Percentiles rank a stretch among this genome's conserved stretches.
Evolutionary conservation across 2,329 filamentous ascomycete genomes (phyloP).

Genomic region (Cordyceps militaris): DNA sequence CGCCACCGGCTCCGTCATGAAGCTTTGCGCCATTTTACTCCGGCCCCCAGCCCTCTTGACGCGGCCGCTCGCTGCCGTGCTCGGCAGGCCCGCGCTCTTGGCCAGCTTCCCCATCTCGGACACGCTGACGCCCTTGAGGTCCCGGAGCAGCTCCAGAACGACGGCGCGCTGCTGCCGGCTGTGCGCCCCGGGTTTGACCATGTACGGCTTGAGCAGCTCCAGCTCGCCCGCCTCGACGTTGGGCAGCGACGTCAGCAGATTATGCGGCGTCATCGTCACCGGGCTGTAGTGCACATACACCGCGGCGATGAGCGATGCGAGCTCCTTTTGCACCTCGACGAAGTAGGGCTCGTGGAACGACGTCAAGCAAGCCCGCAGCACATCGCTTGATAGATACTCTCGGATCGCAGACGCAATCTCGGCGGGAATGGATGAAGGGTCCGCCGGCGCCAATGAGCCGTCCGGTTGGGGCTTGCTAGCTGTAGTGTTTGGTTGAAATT

Average conservation of each 20-base stretch:
- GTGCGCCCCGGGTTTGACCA: constrained; percentile 51
- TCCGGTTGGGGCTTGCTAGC: constrained; percentile 18
- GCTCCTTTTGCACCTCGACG: constrained; percentile 88
- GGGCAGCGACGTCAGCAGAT: constrained; percentile 73
- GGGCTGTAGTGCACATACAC: constrained; percentile 73
- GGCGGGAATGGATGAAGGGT: constrained; percentile 38
- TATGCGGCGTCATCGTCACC: constrained; percentile 61
- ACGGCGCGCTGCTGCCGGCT: constrained; percentile 73
- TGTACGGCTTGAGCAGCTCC: constrained; percentile 53
- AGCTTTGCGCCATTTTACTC: constrained; percentile 58
- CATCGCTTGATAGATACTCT: constrained; percentile 83
- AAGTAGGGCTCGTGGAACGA: constrained; percentile 95
- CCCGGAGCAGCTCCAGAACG: constrained; percentile 76
- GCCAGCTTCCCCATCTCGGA: constrained; percentile 84
- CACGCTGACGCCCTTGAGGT: constrained; percentile 83
- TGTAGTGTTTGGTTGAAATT: constrained; percentile 48
- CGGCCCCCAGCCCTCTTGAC: constrained; percentile 37
- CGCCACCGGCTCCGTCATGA: constrained; percentile 49
- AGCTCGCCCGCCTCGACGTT: constrained; percentile 66
- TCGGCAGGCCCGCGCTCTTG: constrained; percentile 38
- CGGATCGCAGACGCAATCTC: constrained; percentile 62
- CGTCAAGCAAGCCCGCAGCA: constrained; percentile 82
- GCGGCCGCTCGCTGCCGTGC: constrained; percentile 22
- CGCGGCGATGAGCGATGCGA: constrained; percentile 78
- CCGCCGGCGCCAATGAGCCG: constrained; percentile 19